Evolutionary conservation across 2,329 filamentous ascomycete genomes (phyloP), one percentile per base, ranked within the genome.

Genomic region (Calonectria pauciramosa): DNA sequence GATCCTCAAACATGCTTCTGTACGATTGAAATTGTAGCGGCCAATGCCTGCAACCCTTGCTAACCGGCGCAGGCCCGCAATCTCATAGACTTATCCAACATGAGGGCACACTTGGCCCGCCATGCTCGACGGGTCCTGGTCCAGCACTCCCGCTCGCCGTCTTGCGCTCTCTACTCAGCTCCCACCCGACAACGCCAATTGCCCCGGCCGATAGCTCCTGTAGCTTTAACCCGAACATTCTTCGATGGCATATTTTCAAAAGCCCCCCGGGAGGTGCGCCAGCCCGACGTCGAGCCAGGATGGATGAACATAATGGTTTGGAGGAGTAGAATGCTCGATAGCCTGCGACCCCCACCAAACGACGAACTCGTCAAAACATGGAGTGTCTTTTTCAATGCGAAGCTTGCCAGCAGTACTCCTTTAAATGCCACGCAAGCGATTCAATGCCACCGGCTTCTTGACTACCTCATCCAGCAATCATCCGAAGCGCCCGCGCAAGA

Each of bases 251-350:
- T 95, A 60, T 90, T 94, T 78, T 83, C 88, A 76, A 91, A 92
- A 79, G 86, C 91, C 4, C 89, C 91, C 23, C 88, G 91, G 73
- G 86, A 90, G 71, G 85, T 92, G 54, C 93, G 92, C 82, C 88
- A 91, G 28, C 88, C 92, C 66, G 89, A 92, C 79, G 87, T 93
- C 74, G 94, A 92, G 80, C 94, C 91, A 0, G 96, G 95, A 68
- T 91, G 96, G 80, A 91, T 92, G 77, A 90, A 90, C 20, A 91
- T 98, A 86, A 90, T 94, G 80, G 90, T 94, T 73, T 90, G 95
- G 83, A 87, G 90, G 68, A 91, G 91, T 78, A 90, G 91, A 74
- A 86, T 93, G 78, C 88, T 90, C 67, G 90, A 94, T 71, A 89
- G 90, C 67, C 87, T 92, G 44, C 91, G 95, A 41, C 90, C 91